Conservation (phyloP, 1,284 basidiomycete species). For the Ceratobasidium sp. region DNA sequence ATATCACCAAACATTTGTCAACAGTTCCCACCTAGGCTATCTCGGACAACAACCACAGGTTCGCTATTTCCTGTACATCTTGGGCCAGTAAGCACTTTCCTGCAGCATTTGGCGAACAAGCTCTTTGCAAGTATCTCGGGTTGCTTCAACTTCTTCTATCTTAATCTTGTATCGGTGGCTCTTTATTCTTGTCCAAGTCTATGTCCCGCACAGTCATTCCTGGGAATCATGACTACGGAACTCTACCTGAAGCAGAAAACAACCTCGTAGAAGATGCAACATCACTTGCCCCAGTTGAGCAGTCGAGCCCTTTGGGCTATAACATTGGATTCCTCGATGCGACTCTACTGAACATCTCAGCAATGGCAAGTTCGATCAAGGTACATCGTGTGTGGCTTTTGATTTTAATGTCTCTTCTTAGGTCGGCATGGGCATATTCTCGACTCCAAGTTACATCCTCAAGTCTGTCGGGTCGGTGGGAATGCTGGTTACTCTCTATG, state of each 20-base stretch:
- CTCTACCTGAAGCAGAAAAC: conserved; percentile 53
- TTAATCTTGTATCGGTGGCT: conserved; percentile 62
- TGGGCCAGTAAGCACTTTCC: no score
- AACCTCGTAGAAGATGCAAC: conserved; percentile 53
- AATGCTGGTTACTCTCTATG: conserved; percentile 55
- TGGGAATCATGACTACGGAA: no score
- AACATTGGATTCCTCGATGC: neutral
- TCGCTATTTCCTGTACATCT: no score
- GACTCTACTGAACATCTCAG: neutral
- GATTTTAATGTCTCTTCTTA: no score
- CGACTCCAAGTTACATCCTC: no score
- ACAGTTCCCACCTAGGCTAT: no score
- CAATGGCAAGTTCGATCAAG: neutral
- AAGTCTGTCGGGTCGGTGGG: conserved; percentile 55
- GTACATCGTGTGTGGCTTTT: neutral
- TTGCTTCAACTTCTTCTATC: no score
- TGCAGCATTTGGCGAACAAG: no score
- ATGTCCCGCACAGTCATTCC: conserved; percentile 42
- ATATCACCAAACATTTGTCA: no score
- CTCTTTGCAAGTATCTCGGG: no score
- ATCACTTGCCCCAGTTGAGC: neutral
- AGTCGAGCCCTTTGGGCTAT: neutral
- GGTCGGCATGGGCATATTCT: no score
- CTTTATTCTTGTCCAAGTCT: conserved; percentile 45
- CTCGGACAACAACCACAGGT: no score